phyloP scores from a whole-genome alignment of 1,284 basidiomycete species.

The Irpex rosettiformis region DNA sequence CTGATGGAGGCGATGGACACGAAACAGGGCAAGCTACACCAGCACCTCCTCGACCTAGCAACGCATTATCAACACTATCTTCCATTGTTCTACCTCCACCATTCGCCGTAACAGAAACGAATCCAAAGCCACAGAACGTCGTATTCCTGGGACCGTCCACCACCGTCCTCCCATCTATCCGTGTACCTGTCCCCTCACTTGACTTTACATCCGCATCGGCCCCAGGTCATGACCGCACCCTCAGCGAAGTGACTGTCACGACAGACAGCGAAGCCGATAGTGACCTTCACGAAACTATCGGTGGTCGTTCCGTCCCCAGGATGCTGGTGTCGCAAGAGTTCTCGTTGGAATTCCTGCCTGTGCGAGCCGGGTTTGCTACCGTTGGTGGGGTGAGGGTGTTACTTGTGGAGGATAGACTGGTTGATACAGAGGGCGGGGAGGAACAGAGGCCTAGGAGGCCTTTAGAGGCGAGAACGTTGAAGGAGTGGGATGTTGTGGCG shows the following conservation, averaged over 20 bases:
- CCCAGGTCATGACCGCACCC: constrained; percentile 18
- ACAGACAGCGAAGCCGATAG: constrained; percentile 30
- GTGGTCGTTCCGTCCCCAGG: constrained; percentile 10
- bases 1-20: constrained; percentile 24
- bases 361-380: constrained; percentile 50
- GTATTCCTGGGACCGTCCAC: constrained; percentile 54
- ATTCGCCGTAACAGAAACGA: constrained; percentile 35
- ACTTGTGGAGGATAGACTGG: constrained; percentile 50
- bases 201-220: background rate
- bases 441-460: constrained; percentile 22
- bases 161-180: constrained; percentile 36
- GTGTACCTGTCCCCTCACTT: constrained; percentile 17
- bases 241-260: constrained; percentile 17
- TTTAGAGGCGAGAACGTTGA: constrained; percentile 42
- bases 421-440: constrained; percentile 40
- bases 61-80: constrained; percentile 7
- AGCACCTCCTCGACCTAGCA: constrained; percentile 7
- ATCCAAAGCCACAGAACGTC: constrained; percentile 27
- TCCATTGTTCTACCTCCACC: constrained; percentile 40
- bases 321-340: constrained; percentile 44
- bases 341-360: constrained; percentile 54
- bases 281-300: constrained; percentile 24
- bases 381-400: constrained; percentile 65
- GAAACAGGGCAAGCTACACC: constrained; percentile 21
- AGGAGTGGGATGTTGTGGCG: constrained; percentile 65